These are phyloP conservation scores for Vigna mungo DNA, from an alignment of 306 rosid genomes.

Conservation along the genomic window DNA sequence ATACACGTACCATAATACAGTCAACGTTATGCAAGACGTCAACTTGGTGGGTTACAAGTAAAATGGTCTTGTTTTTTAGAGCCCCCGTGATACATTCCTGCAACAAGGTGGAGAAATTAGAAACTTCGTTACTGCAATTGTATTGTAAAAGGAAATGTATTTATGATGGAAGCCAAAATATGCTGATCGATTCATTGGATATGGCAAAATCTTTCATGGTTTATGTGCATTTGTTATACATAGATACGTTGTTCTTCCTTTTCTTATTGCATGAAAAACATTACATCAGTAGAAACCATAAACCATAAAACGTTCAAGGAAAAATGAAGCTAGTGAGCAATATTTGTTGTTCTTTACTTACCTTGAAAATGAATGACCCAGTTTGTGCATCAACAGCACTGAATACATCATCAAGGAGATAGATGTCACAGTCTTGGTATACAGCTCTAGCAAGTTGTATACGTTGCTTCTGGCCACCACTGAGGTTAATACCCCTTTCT, in stretches of 20 bases:
- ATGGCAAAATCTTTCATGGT: slow-evolving; percentile 10
- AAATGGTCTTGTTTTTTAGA: slow-evolving; percentile 73
- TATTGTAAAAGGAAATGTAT: not conserved
- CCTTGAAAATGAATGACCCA: slow-evolving; percentile 90
- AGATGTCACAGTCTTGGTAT: slow-evolving; percentile 80
- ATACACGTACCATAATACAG: slow-evolving; percentile 63
- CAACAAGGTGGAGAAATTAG: slow-evolving; percentile 30
- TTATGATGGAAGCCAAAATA: slow-evolving; percentile 4
- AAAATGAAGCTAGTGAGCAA: not conserved
- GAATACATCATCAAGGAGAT: slow-evolving; percentile 88
- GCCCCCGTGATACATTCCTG: slow-evolving; percentile 89
- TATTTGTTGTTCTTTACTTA: slow-evolving; percentile 30
- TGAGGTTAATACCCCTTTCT: slow-evolving; percentile 91
- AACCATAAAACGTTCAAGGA: not conserved
- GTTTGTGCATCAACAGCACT: slow-evolving; percentile 98
- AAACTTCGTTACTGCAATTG: slow-evolving; percentile 3
- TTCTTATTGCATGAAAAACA: not conserved
- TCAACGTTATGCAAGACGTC: slow-evolving; percentile 89
- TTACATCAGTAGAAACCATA: not conserved
- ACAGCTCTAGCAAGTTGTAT: slow-evolving; percentile 92
- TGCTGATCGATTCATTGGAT: slow-evolving; percentile 8
- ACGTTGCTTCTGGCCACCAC: slow-evolving; percentile 94
- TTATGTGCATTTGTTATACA: not conserved
- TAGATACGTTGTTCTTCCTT: not conserved
- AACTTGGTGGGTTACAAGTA: slow-evolving; percentile 93